Evolutionary conservation across 371 early-diverging fungal species (phyloP), one percentile per base, ranked within the genome.

Genomic region (Syncephalastrum monosporum): DNA sequence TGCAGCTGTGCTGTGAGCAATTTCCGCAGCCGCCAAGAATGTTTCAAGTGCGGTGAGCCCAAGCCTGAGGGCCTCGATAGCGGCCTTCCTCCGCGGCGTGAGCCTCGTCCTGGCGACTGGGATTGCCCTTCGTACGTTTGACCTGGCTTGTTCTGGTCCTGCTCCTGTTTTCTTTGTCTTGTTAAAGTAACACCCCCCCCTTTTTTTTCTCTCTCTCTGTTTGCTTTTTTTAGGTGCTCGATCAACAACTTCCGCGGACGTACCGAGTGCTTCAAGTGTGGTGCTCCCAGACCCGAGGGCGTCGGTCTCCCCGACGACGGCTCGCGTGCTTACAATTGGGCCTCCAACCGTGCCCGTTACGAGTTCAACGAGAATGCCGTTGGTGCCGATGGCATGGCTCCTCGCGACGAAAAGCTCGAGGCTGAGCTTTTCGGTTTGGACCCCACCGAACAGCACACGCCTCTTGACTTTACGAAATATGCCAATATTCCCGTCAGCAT

Each of bases 251-350:
- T 83, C 72, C 83, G 84, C 17, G 72, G 72, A 43, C 68, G 88
- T 55, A 68, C 66, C 41, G 81, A 79, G 55, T 90, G 90, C 66
- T 85, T 85, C 77, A 83, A 82, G 60, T 90, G 90, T 53, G 68
- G 76, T 27, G 75, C 82, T 24, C 42, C 59, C 14, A 43, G 61
- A 24, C 66, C 66, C 13, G 66, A 56, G 27, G 61, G 61, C 17
- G 47, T 47, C 33, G 60, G 55, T 21, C 49, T 42, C 21, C 54
- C 52, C 41, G 63, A 61, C 46, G 57, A 55, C 44, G 61, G 68
- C 48, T 67, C 65, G 6, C 71, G 77, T 52, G 50, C 56, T 21
- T 78, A 71, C 52, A 71, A 74, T 43, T 82, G 82, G 82, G 81
- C 82, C 15, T 76, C 82, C 47, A 74, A 69, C 50, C 70, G 77